A percentile compares a stretch with the other conserved stretches of the same genome.
phyloP scores from a whole-genome alignment of 768 basidiomycete genomes.

The Suillus clintonianus region DNA sequence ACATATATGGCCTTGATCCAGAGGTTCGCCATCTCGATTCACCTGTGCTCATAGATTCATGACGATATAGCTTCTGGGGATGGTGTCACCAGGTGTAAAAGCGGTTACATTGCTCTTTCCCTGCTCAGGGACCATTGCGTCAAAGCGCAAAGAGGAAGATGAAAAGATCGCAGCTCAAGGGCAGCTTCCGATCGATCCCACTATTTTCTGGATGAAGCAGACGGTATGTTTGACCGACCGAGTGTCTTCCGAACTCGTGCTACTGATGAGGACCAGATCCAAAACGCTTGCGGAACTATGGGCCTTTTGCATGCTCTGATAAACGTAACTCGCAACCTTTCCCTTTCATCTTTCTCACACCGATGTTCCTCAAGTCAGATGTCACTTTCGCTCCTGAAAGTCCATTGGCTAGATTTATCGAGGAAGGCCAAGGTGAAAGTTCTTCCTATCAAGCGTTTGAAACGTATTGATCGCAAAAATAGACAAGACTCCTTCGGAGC shows the following conservation, averaged over 20 bases:
- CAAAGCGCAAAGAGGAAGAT: constrained; percentile 62
- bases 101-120: constrained; percentile 90
- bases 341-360: constrained; percentile 7
- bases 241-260: neutral
- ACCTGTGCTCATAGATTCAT: neutral
- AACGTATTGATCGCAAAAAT: neutral
- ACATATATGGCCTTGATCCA: constrained; percentile 73
- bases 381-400: constrained; percentile 57
- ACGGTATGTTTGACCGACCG: constrained; percentile 51
- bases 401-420: constrained; percentile 67
- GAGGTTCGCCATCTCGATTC: constrained; percentile 43
- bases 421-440: constrained; percentile 55
- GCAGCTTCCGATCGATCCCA: constrained; percentile 54
- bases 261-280: constrained; percentile 47
- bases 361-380: constrained; percentile 44
- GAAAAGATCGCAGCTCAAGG: constrained; percentile 47
- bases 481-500: constrained; percentile 73
- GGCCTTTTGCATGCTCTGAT: constrained; percentile 80
- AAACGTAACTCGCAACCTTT: constrained; percentile 54
- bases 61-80: constrained; percentile 49
- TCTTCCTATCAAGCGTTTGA: neutral
- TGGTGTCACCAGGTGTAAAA: constrained; percentile 75
- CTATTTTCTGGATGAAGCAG: constrained; percentile 87
- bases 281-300: constrained; percentile 88
- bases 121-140: constrained; percentile 50